phyloP scores from a whole-genome alignment of 2,329 filamentous ascomycete genomes.

The Balansia obtecta region DNA sequence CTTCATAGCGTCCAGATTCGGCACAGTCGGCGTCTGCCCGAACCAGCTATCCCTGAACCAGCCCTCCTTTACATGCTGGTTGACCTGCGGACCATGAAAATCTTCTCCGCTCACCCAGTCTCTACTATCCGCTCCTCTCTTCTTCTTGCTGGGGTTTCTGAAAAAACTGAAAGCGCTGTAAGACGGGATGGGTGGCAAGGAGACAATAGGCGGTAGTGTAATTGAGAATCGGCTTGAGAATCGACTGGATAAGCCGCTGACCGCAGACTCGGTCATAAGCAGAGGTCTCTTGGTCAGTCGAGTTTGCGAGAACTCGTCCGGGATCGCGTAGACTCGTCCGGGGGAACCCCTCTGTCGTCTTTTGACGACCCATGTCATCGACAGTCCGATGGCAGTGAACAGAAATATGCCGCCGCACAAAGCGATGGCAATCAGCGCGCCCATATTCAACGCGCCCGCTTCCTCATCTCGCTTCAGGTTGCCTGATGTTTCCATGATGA shows the following conservation, averaged over 20 bases:
- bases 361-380: conserved; percentile 27
- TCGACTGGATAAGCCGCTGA: conserved; percentile 10
- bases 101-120: conserved; percentile 30
- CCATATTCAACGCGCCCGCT: conserved; percentile 17
- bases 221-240: conserved; percentile 20
- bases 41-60: conserved; percentile 23
- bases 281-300: conserved; percentile 20
- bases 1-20: conserved; percentile 17
- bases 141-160: conserved; percentile 9
- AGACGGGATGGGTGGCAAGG: conserved; percentile 21
- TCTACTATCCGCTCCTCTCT: neutral
- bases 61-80: conserved; percentile 11
- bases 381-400: conserved; percentile 28
- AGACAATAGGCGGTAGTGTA: conserved; percentile 14
- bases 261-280: conserved; percentile 7
- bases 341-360: conserved; percentile 9
- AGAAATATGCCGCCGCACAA: conserved; percentile 34
- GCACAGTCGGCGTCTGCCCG: conserved; percentile 23
- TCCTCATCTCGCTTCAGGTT: conserved; percentile 2
- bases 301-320: conserved; percentile 15
- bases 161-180: conserved; percentile 19
- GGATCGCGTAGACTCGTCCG: conserved; percentile 18
- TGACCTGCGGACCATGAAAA: conserved; percentile 33
- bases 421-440: conserved; percentile 32
- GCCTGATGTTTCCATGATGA: conserved; percentile 2